Evolutionary conservation across 345 rosid genomes (phyloP), one percentile per base, ranked within the genome.

Genomic region (Balakata baccata): DNA sequence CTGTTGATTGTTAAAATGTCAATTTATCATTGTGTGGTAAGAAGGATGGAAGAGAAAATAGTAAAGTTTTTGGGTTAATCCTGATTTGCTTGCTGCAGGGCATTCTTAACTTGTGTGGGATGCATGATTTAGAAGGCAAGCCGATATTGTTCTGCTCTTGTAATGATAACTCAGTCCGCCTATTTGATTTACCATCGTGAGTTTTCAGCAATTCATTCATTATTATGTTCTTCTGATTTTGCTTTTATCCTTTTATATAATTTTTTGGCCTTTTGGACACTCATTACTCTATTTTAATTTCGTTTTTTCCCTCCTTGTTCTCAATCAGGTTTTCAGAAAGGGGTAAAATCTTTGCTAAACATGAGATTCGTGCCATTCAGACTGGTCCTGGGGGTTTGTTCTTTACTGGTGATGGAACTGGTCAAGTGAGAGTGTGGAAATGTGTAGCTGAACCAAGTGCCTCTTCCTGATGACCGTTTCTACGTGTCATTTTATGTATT

Each of bases 161-260:
- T 83, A 93, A 91, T 62, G 98, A 93, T 79, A 85, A 84, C 61
- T 76, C 93, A 18, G 79, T 89, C 49, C 91, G 87, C 52, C 52
- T 80, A 43, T 92, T 86, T 66, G 98, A 95, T 87, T 79, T 95
- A 70, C 99, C 99, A 64, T 90, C 99, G 99, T 95, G 82, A 92
- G 99, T 83, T 38, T 54, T 51, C 5, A 13, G 58, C 43, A 29
- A 23, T 39, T n/a, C 2, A 3, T 1, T 57, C 17, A 0, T 18
- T 23, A 64, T 78, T 47, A 18, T 25, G 2, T 56, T 68, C 2
- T 62, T 63, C 45, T 7, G 73, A 23, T 46, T 39, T 51, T 1
- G 17, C 16, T 72, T 52, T 20, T 37, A 56, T 29, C 8, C 47
- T 3, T n/a, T 20, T 13, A 16, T 41, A 57, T 37, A 59, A n/a